Conservation (phyloP, 2,329 filamentous ascomycete genomes). For the Lachnellula cervina region DNA sequence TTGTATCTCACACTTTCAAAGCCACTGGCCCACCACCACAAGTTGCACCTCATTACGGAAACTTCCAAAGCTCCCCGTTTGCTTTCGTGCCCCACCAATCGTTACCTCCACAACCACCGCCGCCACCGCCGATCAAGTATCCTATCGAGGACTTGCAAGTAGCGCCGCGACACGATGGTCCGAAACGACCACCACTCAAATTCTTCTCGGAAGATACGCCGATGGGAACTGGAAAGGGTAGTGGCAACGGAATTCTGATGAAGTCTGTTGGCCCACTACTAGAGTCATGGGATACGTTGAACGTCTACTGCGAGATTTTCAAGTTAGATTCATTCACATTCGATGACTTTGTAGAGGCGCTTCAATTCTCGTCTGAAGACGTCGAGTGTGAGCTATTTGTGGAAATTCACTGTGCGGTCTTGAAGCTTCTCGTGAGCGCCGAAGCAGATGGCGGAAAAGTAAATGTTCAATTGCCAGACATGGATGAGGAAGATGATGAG, state of each 20-base stretch:
- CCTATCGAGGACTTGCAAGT: conserved; percentile 92
- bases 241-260: conserved; percentile 64
- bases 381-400: conserved; percentile 78
- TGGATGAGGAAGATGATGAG: conserved; percentile 67
- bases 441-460: conserved; percentile 73
- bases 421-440: conserved; percentile 78
- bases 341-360: conserved; percentile 88
- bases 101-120: conserved; percentile 51
- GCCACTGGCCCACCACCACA: conserved; percentile 29
- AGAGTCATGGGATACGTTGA: conserved; percentile 94
- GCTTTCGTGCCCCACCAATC: conserved; percentile 45
- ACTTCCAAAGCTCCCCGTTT: conserved; percentile 40
- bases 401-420: conserved; percentile 84
- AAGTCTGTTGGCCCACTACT: conserved; percentile 79
- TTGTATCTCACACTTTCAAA: conserved; percentile 31
- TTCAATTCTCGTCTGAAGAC: conserved; percentile 70
- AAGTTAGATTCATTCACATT: conserved; percentile 95
- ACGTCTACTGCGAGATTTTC: conserved; percentile 96
- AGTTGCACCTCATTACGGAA: conserved; percentile 30
- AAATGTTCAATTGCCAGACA: conserved; percentile 70
- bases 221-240: conserved; percentile 43
- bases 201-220: conserved; percentile 68
- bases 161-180: conserved; percentile 56
- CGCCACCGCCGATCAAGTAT: conserved; percentile 79
- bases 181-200: conserved; percentile 67